A percentile compares a stretch with the other conserved stretches of the same genome.
These are phyloP conservation scores for Annulohypoxylon nitens DNA, from an alignment of 495 filamentous ascomycete species.

Conservation along the genomic window DNA sequence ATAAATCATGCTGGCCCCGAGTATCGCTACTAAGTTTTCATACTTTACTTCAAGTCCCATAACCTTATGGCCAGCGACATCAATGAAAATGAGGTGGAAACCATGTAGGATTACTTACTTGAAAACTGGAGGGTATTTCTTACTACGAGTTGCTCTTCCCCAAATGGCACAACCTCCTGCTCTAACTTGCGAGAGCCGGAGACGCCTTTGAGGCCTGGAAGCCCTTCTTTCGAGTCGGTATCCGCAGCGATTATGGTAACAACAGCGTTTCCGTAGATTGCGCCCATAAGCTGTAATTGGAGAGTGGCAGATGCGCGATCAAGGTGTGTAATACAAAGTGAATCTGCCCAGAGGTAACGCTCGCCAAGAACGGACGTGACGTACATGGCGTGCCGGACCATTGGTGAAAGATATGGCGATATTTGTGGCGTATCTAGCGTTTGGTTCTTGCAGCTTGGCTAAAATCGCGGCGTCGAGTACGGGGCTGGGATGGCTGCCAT, in stretches of 20 bases:
- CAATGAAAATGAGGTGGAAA: not conserved
- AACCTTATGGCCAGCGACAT: not conserved
- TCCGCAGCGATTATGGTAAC: slow-evolving; percentile 40
- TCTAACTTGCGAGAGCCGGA: slow-evolving; percentile 20
- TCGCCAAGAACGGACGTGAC: slow-evolving; percentile 32
- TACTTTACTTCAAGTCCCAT: not conserved
- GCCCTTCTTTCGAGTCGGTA: slow-evolving; percentile 32
- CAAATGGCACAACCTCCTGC: not conserved
- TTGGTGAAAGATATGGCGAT: slow-evolving; percentile 9
- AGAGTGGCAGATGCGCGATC: slow-evolving; percentile 14
- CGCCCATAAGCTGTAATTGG: slow-evolving; percentile 33
- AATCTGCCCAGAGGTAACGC: slow-evolving; percentile 41
- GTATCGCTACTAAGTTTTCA: no score
- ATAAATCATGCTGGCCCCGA: no score
- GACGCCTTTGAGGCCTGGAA: slow-evolving; percentile 31
- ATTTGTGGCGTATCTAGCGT: not conserved
- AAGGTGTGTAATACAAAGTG: slow-evolving; percentile 42
- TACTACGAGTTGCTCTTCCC: not conserved
- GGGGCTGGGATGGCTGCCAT: slow-evolving; percentile 14
- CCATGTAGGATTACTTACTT: not conserved
- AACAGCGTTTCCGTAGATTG: slow-evolving; percentile 41
- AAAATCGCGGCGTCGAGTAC: not conserved
- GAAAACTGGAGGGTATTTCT: not conserved
- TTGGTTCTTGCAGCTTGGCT: not conserved
- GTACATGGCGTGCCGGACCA: slow-evolving; percentile 35